phyloP scores from a whole-genome alignment of 345 rosid genomes.

The Odontarrhena argentea region DNA sequence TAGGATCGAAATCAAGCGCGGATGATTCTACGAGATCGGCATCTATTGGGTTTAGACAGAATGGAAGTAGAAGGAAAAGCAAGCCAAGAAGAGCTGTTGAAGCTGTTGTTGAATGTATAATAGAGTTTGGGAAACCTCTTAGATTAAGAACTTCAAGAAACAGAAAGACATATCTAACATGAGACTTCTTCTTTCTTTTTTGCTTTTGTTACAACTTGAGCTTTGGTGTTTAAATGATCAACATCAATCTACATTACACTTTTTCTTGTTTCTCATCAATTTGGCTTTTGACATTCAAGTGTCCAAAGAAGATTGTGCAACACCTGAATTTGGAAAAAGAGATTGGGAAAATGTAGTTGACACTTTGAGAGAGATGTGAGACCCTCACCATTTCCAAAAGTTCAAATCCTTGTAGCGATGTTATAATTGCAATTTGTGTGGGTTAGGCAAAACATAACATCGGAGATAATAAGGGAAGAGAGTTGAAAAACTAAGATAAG shows the following conservation, averaged over 20 bases:
- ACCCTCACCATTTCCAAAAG: conserved; percentile 7
- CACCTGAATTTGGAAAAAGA: conserved; percentile 5
- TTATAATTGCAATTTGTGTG: conserved; percentile 14
- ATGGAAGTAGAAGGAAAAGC: conserved; percentile 71
- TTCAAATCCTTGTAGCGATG: neutral
- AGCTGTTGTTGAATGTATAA: conserved; percentile 67
- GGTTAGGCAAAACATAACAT: neutral
- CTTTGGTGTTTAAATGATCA: conserved; percentile 20
- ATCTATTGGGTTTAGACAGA: conserved; percentile 56
- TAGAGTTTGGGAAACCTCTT: conserved; percentile 36
- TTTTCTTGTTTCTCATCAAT: neutral
- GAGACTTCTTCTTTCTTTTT: conserved; percentile 15
- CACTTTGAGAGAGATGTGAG: conserved; percentile 4
- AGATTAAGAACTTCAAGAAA: conserved; percentile 16
- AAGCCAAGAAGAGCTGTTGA: conserved; percentile 83
- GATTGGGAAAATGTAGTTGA: neutral
- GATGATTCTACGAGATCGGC: conserved; percentile 47
- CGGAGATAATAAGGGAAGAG: neutral
- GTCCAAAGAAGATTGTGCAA: neutral
- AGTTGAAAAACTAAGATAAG: neutral
- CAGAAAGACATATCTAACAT: neutral
- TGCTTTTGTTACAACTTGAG: conserved; percentile 9
- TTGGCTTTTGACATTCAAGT: conserved; percentile 7
- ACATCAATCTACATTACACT: conserved; percentile 12
- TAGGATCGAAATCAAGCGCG: conserved; percentile 46